Conservation (phyloP, 805 yeast species). For the Kluyveromyces lactis region DNA sequence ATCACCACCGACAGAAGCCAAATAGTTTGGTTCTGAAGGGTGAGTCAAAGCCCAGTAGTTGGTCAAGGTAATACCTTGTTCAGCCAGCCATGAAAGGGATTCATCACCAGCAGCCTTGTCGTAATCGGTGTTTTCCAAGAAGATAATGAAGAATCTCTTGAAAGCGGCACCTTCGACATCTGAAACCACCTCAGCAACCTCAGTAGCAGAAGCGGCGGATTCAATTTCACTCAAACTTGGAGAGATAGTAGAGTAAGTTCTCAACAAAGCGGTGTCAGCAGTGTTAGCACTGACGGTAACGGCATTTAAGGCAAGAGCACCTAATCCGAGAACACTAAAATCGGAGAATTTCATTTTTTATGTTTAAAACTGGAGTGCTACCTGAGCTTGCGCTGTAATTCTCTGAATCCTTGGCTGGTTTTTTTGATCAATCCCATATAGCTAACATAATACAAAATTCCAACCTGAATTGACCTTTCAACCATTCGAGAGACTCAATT, state of each 20-base stretch:
- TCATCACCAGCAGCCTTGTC: conserved; percentile 41
- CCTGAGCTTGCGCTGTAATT: no score
- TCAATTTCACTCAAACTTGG: conserved; percentile 31
- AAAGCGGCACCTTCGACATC: conserved; percentile 33
- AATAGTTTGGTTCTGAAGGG: conserved; percentile 48
- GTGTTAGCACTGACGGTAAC: neutral
- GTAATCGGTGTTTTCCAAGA: conserved; percentile 46
- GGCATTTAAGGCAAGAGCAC: neutral
- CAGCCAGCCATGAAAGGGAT: conserved; percentile 35
- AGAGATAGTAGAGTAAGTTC: conserved; percentile 24
- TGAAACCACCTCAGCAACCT: conserved; percentile 26
- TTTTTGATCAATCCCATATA: no score
- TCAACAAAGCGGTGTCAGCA: conserved; percentile 5
- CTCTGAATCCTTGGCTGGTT: no score
- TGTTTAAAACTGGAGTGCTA: neutral
- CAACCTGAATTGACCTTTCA: no score
- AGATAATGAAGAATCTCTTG: conserved; percentile 36
- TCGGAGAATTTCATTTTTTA: neutral
- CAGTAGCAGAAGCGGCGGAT: conserved; percentile 28
- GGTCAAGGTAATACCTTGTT: conserved; percentile 37
- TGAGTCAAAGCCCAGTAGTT: conserved; percentile 47
- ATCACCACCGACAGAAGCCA: conserved; percentile 44
- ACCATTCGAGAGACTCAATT: no score
- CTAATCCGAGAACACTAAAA: neutral
- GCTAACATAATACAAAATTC: no score